Evolutionary conservation across 1,284 basidiomycete species (phyloP).

Genomic region (Cryptococcus jaspeensis): DNA sequence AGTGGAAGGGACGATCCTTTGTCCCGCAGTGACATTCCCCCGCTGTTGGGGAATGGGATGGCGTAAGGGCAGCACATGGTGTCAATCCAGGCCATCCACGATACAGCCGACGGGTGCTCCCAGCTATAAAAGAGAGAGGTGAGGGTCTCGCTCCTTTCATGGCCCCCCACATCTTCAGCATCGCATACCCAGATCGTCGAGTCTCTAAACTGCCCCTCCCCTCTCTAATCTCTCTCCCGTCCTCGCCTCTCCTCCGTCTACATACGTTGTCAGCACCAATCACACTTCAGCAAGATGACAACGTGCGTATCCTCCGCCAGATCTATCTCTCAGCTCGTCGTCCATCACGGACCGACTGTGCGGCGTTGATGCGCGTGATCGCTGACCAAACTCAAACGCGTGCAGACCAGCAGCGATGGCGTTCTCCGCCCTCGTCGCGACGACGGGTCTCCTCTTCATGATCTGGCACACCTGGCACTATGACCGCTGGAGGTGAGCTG

Average conservation of each 20-base stretch:
- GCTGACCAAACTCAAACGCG: background rate
- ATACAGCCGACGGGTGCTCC: no score
- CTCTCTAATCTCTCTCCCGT: background rate
- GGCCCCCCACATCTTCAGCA: background rate
- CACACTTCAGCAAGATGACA: slow-evolving; percentile 6
- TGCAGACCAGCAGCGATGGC: slow-evolving; percentile 18
- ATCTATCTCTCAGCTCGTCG: background rate
- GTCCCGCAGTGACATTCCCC: background rate
- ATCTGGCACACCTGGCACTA: slow-evolving; percentile 41
- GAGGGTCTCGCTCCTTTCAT: no score
- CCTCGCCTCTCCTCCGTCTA: background rate
- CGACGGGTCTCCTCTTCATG: slow-evolving; percentile 25
- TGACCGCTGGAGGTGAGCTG: slow-evolving; percentile 28
- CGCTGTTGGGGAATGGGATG: background rate
- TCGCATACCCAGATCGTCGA: no score
- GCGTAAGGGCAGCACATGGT: no score
- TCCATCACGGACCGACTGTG: no score
- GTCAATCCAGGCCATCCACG: no score
- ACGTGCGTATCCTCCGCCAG: slow-evolving; percentile 6
- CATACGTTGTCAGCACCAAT: no score
- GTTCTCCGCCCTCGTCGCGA: slow-evolving; percentile 21
- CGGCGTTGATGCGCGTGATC: background rate
- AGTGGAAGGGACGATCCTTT: slow-evolving; percentile 1
- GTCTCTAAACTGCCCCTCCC: slow-evolving; percentile 6
- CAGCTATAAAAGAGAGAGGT: no score